Conservation (phyloP, 805 yeast species). For the Candida verbasci region DNA sequence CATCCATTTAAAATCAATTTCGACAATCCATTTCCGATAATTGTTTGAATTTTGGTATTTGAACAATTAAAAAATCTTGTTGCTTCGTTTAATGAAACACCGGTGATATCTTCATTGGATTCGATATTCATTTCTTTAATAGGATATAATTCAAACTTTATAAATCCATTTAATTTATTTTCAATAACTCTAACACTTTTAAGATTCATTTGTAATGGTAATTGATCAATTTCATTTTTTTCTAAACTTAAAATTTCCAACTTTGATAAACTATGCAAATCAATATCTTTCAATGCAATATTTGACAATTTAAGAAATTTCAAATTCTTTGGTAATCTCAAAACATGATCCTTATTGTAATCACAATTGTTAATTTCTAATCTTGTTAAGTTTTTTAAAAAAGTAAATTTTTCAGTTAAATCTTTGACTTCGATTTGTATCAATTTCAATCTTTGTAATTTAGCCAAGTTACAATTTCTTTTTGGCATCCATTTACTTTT, state of each 20-base stretch:
- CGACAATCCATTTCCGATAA: slow-evolving; percentile 4
- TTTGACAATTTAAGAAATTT: slow-evolving; percentile 1
- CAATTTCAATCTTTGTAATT: slow-evolving; percentile 5
- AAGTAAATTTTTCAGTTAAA: slow-evolving; percentile 4
- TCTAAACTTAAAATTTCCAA: slow-evolving; percentile 4
- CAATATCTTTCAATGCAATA: neutral
- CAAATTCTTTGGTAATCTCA: slow-evolving; percentile 3
- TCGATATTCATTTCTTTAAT: slow-evolving; percentile 4
- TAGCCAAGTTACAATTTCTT: slow-evolving; percentile 4
- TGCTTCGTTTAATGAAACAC: neutral
- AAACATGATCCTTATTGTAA: neutral
- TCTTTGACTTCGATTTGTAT: slow-evolving; percentile 8
- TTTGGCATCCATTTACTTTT: slow-evolving; percentile 8
- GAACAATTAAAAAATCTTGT: slow-evolving; percentile 4
- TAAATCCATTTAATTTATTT: slow-evolving; percentile 3
- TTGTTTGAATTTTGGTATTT: slow-evolving; percentile 3
- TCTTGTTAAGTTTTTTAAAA: slow-evolving; percentile 2
- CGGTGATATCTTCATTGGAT: slow-evolving; percentile 2
- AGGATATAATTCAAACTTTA: neutral
- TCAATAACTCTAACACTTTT: slow-evolving; percentile 1
- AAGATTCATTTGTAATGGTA: neutral
- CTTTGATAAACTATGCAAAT: neutral
- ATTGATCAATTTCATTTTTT: slow-evolving; percentile 2
- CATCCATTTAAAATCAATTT: slow-evolving; percentile 8
- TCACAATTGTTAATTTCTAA: slow-evolving; percentile 6